Evolutionary conservation across 371 early-diverging fungal genomes (phyloP).

Genomic region (Cokeromyces recurvatus): DNA sequence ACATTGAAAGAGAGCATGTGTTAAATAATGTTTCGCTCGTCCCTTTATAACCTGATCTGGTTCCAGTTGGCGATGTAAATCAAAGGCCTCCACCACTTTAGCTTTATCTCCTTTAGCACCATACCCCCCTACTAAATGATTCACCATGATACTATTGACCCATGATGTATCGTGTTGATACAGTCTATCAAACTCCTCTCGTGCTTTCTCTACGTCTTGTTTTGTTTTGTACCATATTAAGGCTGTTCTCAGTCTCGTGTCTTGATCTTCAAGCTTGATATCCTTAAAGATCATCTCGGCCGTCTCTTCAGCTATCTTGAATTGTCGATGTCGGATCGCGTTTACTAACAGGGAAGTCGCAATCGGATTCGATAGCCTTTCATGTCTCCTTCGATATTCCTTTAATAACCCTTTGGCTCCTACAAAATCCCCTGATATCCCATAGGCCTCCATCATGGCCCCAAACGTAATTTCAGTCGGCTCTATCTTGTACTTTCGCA

Average conservation of each 20-base stretch:
- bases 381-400: slow-evolving; percentile 4
- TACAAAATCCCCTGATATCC: slow-evolving; percentile 31
- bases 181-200: slow-evolving; percentile 21
- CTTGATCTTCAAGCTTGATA: slow-evolving; percentile 12
- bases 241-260: slow-evolving; percentile 25
- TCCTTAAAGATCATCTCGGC: slow-evolving; percentile 4
- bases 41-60: neutral
- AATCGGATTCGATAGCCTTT: slow-evolving; percentile 7
- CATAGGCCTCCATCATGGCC: slow-evolving; percentile 34
- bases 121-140: slow-evolving; percentile 30
- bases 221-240: slow-evolving; percentile 31
- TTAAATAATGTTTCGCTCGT: slow-evolving; percentile 22
- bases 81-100: slow-evolving; percentile 11
- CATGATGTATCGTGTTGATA: slow-evolving; percentile 6
- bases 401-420: slow-evolving; percentile 17
- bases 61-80: slow-evolving; percentile 1
- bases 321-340: slow-evolving; percentile 25
- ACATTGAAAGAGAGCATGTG: slow-evolving; percentile 39
- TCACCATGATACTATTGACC: slow-evolving; percentile 37
- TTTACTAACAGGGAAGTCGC: slow-evolving; percentile 31
- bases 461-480: slow-evolving; percentile 30
- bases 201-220: slow-evolving; percentile 18
- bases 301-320: slow-evolving; percentile 17
- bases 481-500: slow-evolving; percentile 23
- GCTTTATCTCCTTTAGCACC: slow-evolving; percentile 16